Evolutionary conservation across 352 stramenopile genomes (phyloP).

Genomic region (Globisporangium rhizosaccharum): DNA sequence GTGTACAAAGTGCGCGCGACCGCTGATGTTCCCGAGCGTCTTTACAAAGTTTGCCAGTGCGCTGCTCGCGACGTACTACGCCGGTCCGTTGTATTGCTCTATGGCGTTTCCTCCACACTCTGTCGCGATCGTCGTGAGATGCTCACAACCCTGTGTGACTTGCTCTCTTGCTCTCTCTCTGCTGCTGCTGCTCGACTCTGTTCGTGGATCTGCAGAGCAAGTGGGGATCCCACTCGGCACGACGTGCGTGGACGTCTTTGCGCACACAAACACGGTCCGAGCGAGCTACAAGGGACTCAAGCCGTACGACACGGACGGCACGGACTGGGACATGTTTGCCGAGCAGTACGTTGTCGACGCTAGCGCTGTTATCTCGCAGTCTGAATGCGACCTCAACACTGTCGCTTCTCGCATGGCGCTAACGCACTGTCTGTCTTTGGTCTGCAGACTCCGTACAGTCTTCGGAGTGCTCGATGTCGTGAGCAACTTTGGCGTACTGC

Average conservation of each 20-base stretch:
- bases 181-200: too few species aligned
- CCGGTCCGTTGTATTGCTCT: conserved; percentile 28
- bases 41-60: conserved; percentile 79
- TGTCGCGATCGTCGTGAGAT: background rate
- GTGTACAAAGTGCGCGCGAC: conserved; percentile 53
- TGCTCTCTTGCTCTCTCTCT: background rate
- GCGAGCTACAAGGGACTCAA: conserved; percentile 64
- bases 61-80: conserved; percentile 68
- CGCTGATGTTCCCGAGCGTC: conserved; percentile 58
- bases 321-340: conserved; percentile 55
- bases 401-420: background rate
- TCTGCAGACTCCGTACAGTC: conserved; percentile 64
- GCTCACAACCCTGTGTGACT: too few species aligned
- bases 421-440: background rate
- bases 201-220: conserved; percentile 33
- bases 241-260: conserved; percentile 66
- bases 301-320: conserved; percentile 55
- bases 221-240: conserved; percentile 67
- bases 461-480: conserved; percentile 74
- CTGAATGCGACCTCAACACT: background rate
- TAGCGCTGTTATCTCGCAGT: background rate
- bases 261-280: conserved; percentile 60
- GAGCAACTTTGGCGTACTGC: conserved; percentile 71
- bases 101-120: background rate
- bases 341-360: conserved; percentile 44